phyloP scores from a whole-genome alignment of 768 basidiomycete species.

The Stropharia rugosoannulata region DNA sequence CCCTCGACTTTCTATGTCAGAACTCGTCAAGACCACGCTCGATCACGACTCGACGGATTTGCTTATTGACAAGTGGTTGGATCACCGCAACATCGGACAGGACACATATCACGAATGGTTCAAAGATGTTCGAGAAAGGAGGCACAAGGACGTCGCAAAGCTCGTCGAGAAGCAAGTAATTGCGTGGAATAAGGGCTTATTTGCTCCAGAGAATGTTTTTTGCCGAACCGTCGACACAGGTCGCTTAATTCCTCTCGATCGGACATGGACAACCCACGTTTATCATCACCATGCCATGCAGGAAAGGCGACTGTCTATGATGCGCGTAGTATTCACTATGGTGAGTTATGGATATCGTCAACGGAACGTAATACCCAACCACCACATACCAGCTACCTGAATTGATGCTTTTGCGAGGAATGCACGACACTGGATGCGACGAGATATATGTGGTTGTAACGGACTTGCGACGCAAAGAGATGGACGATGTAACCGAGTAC shows the following conservation, averaged over 20 bases:
- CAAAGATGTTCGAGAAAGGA: slow-evolving; percentile 63
- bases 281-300: slow-evolving; percentile 77
- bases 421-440: slow-evolving; percentile 80
- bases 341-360: slow-evolving; percentile 34
- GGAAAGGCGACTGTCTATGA: slow-evolving; percentile 71
- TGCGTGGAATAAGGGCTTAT: slow-evolving; percentile 70
- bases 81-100: slow-evolving; percentile 58
- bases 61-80: slow-evolving; percentile 84
- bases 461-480: slow-evolving; percentile 75
- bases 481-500: slow-evolving; percentile 80
- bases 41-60: slow-evolving; percentile 75
- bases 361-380: background rate
- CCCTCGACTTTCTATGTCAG: slow-evolving; percentile 70
- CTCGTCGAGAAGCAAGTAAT: slow-evolving; percentile 43
- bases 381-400: slow-evolving; percentile 60
- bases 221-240: slow-evolving; percentile 78
- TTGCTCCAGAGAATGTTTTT: slow-evolving; percentile 78
- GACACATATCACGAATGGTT: slow-evolving; percentile 82
- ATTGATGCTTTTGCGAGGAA: slow-evolving; percentile 75
- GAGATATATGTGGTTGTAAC: slow-evolving; percentile 79
- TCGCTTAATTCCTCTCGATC: slow-evolving; percentile 75
- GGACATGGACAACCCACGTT: slow-evolving; percentile 81
- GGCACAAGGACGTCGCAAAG: slow-evolving; percentile 40
- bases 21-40: slow-evolving; percentile 76
- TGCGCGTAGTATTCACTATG: slow-evolving; percentile 82